Evolutionary conservation across 169 alveolate genomes (phyloP).

Genomic region (Cyclospora cayetanensis): DNA sequence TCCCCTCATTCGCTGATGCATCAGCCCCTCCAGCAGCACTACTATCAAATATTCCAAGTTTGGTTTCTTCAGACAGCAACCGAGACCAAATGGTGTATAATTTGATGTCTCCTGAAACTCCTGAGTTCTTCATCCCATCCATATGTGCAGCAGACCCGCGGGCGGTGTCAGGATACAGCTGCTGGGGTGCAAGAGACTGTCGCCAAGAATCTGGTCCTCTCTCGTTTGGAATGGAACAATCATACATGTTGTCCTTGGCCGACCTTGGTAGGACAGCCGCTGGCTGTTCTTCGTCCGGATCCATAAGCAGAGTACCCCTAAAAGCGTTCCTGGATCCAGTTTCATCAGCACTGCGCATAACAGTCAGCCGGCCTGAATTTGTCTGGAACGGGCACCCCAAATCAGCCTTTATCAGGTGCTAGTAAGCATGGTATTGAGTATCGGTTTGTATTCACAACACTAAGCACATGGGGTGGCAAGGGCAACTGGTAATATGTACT

Average conservation of each 20-base stretch:
- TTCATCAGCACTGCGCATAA: conserved; percentile 35
- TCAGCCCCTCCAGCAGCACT: neutral
- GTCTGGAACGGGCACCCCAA: too few relatives aligned
- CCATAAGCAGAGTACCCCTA: conserved; percentile 9
- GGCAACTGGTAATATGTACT: neutral
- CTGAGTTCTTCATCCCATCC: neutral
- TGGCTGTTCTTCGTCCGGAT: neutral
- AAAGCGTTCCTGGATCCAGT: neutral
- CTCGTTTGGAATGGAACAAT: conserved; percentile 32
- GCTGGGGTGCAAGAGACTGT: conserved; percentile 11
- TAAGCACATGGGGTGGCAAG: neutral
- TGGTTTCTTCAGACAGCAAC: neutral
- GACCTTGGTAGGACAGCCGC: neutral
- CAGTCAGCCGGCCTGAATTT: too few relatives aligned
- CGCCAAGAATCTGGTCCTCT: conserved; percentile 19
- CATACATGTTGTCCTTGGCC: neutral
- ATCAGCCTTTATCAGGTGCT: neutral
- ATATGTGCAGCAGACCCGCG: neutral
- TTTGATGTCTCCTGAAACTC: neutral
- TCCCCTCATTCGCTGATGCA: neutral
- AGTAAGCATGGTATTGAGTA: neutral
- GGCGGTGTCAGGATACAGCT: neutral
- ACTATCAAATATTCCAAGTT: neutral
- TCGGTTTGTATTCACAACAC: neutral
- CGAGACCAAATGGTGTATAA: conserved; percentile 35